Evolutionary conservation across 129 eudicot species (phyloP), one percentile per base, ranked within the genome.

Genomic region (Deinandra increscens): DNA sequence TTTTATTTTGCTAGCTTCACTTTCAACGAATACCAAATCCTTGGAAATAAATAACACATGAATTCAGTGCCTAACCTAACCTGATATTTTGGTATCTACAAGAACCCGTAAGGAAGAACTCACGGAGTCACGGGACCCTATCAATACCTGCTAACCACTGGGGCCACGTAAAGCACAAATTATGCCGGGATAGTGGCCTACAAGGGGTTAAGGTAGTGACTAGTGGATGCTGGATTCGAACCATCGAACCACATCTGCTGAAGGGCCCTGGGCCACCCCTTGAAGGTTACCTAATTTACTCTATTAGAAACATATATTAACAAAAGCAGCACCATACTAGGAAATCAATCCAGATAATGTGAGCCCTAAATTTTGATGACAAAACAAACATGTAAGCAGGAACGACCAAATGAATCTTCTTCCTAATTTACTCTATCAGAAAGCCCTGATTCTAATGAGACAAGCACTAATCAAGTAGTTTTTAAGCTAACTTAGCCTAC

Each of bases 381-480:
- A 26, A 17, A 14, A 56, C 11, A 9, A n/a, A 15, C 14, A 42
- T 37, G 44, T 41, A 42, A 70, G 39, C 68, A 58, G 26, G 29
- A 70, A 15, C 66, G n/a, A n/a, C 29, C 55, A 56, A 45, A 56
- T 3, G 64, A 22, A 55, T 41, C 65, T 38, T 53, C 38, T 54
- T 54, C 65, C 41, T 39, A 59, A 54, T 70, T 43, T 15, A 70
- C 55, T 54, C 38, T 26, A 56, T 41, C 7, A 59, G 5, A 71
- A 71, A 71, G 67, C 60, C 76, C 76, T 71, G 59, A 60, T 29
- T 29, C 8, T 17, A 9, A 29, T 3, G 6, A 17, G 10, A 14
- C 18, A 70, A 58, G 29, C 76, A 43, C 49, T 26, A 71, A 71
- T 58, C 44, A 59, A 29, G 19, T 29, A 59, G 34, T 58, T 59